phyloP scores from a whole-genome alignment of 345 rosid species.

The Eutrema japonicum region DNA sequence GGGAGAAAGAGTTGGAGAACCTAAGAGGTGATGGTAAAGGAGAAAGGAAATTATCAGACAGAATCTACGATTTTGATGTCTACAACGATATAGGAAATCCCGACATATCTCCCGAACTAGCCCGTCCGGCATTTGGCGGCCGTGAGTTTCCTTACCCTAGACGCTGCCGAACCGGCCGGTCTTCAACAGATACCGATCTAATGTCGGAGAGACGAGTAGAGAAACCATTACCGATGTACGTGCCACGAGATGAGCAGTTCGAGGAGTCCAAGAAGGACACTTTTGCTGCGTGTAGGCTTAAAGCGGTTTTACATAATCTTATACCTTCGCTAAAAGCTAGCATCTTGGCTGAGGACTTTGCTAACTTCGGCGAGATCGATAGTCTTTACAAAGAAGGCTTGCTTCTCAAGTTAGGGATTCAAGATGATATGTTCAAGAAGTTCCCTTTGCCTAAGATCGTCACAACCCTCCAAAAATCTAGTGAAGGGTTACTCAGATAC shows the following conservation, averaged over 20 bases:
- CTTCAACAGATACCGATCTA: constrained; percentile 59
- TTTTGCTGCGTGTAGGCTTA: constrained; percentile 77
- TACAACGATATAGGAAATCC: constrained; percentile 98
- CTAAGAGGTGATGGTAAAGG: constrained; percentile 77
- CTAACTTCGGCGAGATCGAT: constrained; percentile 75
- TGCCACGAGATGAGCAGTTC: constrained; percentile 94
- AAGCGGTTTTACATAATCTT: constrained; percentile 78
- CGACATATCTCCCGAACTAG: constrained; percentile 61
- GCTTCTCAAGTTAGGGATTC: constrained; percentile 78
- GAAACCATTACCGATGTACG: constrained; percentile 90
- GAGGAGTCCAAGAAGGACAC: constrained; percentile 77
- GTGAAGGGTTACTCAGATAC: constrained; percentile 82
- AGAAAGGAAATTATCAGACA: constrained; percentile 76
- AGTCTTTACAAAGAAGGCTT: constrained; percentile 88
- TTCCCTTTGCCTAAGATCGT: constrained; percentile 74
- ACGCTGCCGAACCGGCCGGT: constrained; percentile 92
- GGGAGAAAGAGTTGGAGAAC: constrained; percentile 70
- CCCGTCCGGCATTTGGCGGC: constrained; percentile 81
- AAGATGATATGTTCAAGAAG: constrained; percentile 73
- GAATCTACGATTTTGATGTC: constrained; percentile 77
- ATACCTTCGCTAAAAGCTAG: constrained; percentile 82
- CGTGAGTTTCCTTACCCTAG: constrained; percentile 74
- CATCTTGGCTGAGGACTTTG: constrained; percentile 72
- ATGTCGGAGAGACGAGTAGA: constrained; percentile 83
- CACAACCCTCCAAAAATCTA: constrained; percentile 60